Evolutionary conservation across 345 rosid genomes (phyloP), one percentile per base, ranked within the genome.

Genomic region (Crucihimalaya himalaica): DNA sequence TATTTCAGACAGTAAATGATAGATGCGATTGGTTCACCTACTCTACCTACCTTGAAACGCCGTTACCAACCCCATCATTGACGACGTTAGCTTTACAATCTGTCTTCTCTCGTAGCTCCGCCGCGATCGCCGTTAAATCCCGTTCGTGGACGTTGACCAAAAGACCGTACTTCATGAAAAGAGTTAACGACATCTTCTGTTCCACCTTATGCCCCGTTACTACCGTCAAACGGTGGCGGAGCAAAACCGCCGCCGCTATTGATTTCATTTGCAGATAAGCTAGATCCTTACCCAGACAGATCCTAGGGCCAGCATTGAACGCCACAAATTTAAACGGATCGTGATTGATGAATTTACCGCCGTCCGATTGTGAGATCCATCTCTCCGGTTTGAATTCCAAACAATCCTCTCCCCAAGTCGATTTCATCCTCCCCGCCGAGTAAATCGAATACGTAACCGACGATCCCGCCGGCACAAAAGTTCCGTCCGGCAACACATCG

Each of bases 251-350:
- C 60, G 96, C 86, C 11, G 90, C 96, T 28, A 92, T 85, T 28
- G 98, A 90, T 55, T 92, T 95, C 99, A 95, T 95, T 63, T 90
- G 97, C 8, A 92, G 74, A 75, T 92, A 95, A 2, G 98, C 99
- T 71, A 95, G 46, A 42, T 88, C 94, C 58, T 89, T 92, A 61
- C 98, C 99, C 0, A 95, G 61, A 43, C 99, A 92, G 14, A 89
- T 83, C 74, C 98, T 87, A 1, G 98, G 97, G 4, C 98, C 99
- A 6, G 98, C 98, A 34, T 95, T 95, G 68, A 95, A 95, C 18
- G 99, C 92, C 12, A 92, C 96, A 47, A 95, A 95, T 73, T 78
- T 92, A 61, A 80, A 95, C 35, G 91, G 85, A 65, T 92, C 97
- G 6, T 81, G 94, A 72, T 56, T 78, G 8, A 87, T 40, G 62